Evolutionary conservation across 2,329 filamentous ascomycete genomes (phyloP).

Genomic region (Aspergillus caelatus): DNA sequence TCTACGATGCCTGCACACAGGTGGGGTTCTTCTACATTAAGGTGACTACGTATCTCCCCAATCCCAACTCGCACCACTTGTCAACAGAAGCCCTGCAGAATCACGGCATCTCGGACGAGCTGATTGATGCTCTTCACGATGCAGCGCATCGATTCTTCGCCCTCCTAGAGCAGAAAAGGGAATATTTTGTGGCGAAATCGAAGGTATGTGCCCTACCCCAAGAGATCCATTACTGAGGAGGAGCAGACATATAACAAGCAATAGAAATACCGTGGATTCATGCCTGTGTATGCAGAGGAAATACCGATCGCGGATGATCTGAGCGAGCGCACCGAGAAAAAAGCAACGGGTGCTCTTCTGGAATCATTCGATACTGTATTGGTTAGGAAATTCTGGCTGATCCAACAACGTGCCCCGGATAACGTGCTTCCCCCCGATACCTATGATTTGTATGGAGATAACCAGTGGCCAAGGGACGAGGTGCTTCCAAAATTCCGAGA

Average conservation of each 20-base stretch:
- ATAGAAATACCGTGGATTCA: constrained; percentile 31
- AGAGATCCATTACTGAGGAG: no score
- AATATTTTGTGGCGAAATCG: constrained; percentile 39
- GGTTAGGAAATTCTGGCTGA: constrained; percentile 29
- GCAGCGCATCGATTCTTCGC: constrained; percentile 45
- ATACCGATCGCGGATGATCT: constrained; percentile 19
- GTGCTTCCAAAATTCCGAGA: constrained; percentile 20
- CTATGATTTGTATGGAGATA: constrained; percentile 26
- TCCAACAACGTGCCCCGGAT: constrained; percentile 7
- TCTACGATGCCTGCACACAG: constrained; percentile 43
- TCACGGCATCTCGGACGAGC: constrained; percentile 24
- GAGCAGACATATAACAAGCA: background rate
- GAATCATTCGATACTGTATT: constrained; percentile 32
- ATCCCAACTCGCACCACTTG: accelerated
- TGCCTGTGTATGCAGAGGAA: constrained; percentile 21
- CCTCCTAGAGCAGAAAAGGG: constrained; percentile 46
- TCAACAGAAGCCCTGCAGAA: constrained; percentile 15
- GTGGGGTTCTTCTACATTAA: constrained; percentile 52
- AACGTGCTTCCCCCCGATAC: constrained; percentile 21
- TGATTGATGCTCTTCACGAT: constrained; percentile 18
- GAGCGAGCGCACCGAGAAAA: constrained; percentile 15
- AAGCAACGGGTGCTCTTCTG: constrained; percentile 15
- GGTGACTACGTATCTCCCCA: constrained; percentile 9
- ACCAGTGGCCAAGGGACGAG: constrained; percentile 26
- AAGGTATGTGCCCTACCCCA: constrained; percentile 11